Base-by-base conservation (phyloP, 192 early-diverging fungal genomes). In the Geosiphon pyriformis region DNA sequence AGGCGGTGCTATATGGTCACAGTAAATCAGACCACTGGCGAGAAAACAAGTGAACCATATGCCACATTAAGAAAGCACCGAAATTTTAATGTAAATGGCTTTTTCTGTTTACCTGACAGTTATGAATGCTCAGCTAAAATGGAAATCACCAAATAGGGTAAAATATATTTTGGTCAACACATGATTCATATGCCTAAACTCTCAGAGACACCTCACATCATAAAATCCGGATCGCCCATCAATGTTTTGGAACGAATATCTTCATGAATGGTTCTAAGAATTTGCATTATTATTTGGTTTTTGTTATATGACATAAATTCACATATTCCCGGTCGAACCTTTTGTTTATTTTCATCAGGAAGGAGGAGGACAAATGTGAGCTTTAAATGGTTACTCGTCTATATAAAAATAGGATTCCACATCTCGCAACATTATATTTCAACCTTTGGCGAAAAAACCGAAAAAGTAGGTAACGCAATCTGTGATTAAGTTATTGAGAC, bases 1-100 rank as follows among this genome's bases (percentile, higher is more conserved):
- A 70, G 71, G 8, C 81, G 90, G 15, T 91, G 90, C 76, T 81
- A 86, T 59, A 87, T 92, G 84, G 80, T 90, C n/a, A 85, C 84
- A 42, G 77, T 90, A 25, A 81, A 92, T 64, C 87, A 85, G 51
- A 72, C 76, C 48, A 88, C 84, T 17, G 84, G 77, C 6, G 62
- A 75, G 56, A 70, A 74, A 57, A 73, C 82, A 20, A 78, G 78
- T 26, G 88, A 90, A 67, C 88, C 87, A 6, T 90, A 83, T 66
- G 70, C 80, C 0, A 87, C 85, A 2, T 68, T 86, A 46, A 73
- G 78, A 42, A 65, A 69, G 55, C 65, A 78, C 52, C 76, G 80
- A 37, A 70, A 72, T 35, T 61, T 72, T 27, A 51, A 78, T 54
- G 79, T 77, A 59, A 34, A 27, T 31, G 15, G 51, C 22, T 26